These are phyloP conservation scores for Sporodiniella umbellata DNA, from an alignment of 371 early-diverging fungal species.

Conservation along the genomic window DNA sequence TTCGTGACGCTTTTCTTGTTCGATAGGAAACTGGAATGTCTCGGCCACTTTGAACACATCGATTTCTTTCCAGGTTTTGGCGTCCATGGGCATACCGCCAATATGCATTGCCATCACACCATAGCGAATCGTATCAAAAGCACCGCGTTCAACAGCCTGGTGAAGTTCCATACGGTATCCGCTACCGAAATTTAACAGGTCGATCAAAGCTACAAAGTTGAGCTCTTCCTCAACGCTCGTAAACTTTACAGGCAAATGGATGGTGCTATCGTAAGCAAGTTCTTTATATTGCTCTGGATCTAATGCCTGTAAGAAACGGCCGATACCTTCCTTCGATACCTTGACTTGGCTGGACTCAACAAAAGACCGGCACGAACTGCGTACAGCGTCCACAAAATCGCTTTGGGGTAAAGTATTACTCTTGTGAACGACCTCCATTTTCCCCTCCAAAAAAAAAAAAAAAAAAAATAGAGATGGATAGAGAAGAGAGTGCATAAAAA, in stretches of 20 bases:
- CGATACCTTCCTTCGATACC: conserved; percentile 26
- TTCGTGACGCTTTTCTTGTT: conserved; percentile 53
- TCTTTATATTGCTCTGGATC: conserved; percentile 35
- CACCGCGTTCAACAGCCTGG: conserved; percentile 47
- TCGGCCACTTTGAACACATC: conserved; percentile 49
- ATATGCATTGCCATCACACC: conserved; percentile 86
- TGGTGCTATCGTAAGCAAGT: conserved; percentile 47
- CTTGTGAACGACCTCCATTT: conserved; percentile 2
- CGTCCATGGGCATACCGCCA: conserved; percentile 44
- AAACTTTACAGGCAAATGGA: conserved; percentile 72
- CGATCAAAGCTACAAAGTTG: conserved; percentile 70
- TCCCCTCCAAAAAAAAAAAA: not conserved
- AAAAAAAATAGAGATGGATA: not conserved
- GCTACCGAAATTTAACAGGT: conserved; percentile 68
- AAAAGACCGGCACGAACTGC: conserved; percentile 27
- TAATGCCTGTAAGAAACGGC: conserved; percentile 22
- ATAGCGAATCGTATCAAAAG: conserved; percentile 75
- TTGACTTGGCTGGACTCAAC: conserved; percentile 27
- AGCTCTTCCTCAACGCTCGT: conserved; percentile 68
- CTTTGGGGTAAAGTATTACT: conserved; percentile 20
- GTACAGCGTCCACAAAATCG: conserved; percentile 31
- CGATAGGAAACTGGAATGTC: conserved; percentile 62
- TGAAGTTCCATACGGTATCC: conserved; percentile 69
- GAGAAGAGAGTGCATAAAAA: conserved; percentile 2
- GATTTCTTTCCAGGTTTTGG: conserved; percentile 41